Base-by-base conservation (phyloP, 208 protist genomes). In the Crithidia fasciculata region DNA sequence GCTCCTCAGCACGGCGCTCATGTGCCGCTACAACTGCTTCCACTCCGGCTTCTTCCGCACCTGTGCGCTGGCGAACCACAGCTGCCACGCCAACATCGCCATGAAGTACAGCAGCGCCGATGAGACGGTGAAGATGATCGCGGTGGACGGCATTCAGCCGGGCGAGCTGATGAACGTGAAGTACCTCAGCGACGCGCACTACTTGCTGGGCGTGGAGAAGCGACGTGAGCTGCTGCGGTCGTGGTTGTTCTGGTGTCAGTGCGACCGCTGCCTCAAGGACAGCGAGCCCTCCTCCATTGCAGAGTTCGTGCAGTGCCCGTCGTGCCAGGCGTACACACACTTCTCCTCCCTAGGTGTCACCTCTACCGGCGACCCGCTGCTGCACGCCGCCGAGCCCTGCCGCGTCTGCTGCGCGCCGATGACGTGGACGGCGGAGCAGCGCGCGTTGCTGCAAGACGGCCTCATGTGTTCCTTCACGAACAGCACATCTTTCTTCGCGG, bases 1-100 rank as follows among this genome's bases (percentile, higher is more conserved):
- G 56, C 73, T 96, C 13, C 82, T 94, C n/a, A 58, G 82, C 59
- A 67, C 84, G 12, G 61, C 89, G 36, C 78, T 94, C 16, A 93
- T 92, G 82, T 96, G 91, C 69, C 89, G 89, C 36, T 96, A 89
- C 75, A 96, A 96, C 80, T 93, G 91, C 70, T 96, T 96, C 61
- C 80, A 93, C 78, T 82, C 85, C 40, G 91, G 91, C 47, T 94
- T 96, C 80, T 96, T 96, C 66, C 87, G 91, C 63, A 81, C 85
- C 5, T 96, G 91, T 53, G 91, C 91, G 47, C 71, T 96, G 64
- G 87, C 88, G 16, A 96, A 96, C 73, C 91, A 96, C 84, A 94
- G 88, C 77, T 96, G 91, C 72, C 65, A 75, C 50, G 86, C 91
- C 40, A 96, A 96, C 81, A 88, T 91, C n/a, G 91, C 91, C 37